Conservation (phyloP, 352 stramenopile species). For the Nothophytophthora sp. region DNA sequence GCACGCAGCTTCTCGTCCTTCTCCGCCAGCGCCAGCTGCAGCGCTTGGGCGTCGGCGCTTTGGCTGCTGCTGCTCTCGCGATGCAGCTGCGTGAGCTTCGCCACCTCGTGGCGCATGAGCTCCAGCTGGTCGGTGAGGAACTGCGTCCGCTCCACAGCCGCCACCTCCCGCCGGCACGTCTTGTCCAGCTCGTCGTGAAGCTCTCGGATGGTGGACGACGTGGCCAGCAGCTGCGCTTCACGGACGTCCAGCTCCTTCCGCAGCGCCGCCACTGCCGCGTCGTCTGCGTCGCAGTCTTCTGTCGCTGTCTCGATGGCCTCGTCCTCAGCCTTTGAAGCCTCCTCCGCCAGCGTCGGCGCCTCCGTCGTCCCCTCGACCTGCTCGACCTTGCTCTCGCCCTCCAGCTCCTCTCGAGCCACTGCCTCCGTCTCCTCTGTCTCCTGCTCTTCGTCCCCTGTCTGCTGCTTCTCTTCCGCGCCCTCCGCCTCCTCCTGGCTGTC, state of each 20-base stretch:
- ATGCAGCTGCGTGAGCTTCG: conserved; percentile 51
- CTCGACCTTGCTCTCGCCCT: background rate
- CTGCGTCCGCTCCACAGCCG: conserved; percentile 58
- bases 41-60: conserved; percentile 46
- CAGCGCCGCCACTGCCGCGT: conserved; percentile 20
- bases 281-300: conserved; percentile 1
- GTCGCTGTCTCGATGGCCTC: background rate
- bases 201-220: conserved; percentile 62
- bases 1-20: conserved; percentile 76
- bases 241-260: conserved; percentile 45
- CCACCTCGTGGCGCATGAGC: conserved; percentile 57
- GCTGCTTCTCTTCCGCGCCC: conserved; percentile 4
- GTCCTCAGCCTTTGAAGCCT: conserved; percentile 5
- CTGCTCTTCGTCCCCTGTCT: conserved; percentile 3
- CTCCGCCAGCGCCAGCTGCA: conserved; percentile 67
- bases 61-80: conserved; percentile 30
- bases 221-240: conserved; percentile 69
- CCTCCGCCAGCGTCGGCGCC: background rate
- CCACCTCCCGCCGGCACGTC: conserved; percentile 63
- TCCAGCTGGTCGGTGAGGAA: conserved; percentile 70
- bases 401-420: background rate
- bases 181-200: conserved; percentile 81
- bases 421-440: background rate
- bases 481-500: conserved; percentile 1
- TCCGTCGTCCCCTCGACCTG: conserved; percentile 3